These are phyloP conservation scores for Chlamydomonas sp. DNA, from an alignment of 139 green algal genomes.

Conservation along the genomic window DNA sequence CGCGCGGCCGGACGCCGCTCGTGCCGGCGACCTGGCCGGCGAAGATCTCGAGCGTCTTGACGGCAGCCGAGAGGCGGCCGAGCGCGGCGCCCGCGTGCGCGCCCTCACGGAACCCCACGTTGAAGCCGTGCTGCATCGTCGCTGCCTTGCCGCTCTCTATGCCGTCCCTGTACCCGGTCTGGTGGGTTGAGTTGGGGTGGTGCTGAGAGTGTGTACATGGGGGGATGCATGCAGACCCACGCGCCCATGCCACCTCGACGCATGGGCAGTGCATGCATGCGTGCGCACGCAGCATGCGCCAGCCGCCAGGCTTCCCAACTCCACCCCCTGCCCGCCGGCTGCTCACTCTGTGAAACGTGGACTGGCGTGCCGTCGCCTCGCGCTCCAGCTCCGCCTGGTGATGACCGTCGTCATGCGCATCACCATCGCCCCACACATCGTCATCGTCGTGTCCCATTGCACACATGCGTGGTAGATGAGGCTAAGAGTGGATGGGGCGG, in stretches of 20 bases:
- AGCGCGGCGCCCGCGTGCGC: conserved; percentile 22
- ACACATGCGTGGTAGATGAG: too few relatives aligned
- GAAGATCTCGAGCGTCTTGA: conserved; percentile 19
- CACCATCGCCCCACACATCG: conserved; percentile 6
- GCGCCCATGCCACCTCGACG: too few relatives aligned
- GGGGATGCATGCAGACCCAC: too few relatives aligned
- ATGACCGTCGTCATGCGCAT: conserved; percentile 3
- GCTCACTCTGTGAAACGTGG: conserved; percentile 19
- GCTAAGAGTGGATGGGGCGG: too few relatives aligned
- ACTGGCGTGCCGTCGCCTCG: conserved; percentile 14
- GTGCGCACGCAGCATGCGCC: too few relatives aligned
- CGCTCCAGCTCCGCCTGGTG: background rate
- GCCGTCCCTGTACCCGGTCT: conserved; percentile 22
- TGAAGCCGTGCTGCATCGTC: conserved; percentile 23
- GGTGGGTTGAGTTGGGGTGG: background rate
- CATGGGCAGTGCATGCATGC: too few relatives aligned
- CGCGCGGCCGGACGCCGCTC: too few relatives aligned
- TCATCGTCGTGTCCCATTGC: too few relatives aligned
- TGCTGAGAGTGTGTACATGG: too few relatives aligned
- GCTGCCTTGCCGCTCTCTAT: conserved; percentile 19
- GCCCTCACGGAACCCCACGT: conserved; percentile 23
- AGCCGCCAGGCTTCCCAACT: too few relatives aligned
- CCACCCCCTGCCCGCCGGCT: too few relatives aligned
- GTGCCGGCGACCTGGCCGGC: conserved; percentile 13
- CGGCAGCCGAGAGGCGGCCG: conserved; percentile 10